phyloP scores from a whole-genome alignment of 352 stramenopile genomes.

The Phytophthora quininea region DNA sequence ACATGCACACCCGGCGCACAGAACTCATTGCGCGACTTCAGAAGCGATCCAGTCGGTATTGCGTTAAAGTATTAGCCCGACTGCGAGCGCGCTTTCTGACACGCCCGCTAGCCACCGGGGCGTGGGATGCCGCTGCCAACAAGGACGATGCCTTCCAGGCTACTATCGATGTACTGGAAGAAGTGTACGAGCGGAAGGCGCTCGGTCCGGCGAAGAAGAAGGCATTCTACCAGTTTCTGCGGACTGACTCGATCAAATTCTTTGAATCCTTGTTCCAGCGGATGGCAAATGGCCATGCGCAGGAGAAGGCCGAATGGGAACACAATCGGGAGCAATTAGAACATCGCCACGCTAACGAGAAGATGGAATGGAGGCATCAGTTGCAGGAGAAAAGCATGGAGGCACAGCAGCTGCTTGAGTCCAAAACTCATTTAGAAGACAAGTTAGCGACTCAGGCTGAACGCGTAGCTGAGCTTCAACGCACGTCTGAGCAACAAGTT shows the following conservation, averaged over 20 bases:
- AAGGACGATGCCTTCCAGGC: slow-evolving; percentile 34
- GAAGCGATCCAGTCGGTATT: slow-evolving; percentile 59
- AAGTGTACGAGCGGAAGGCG: slow-evolving; percentile 61
- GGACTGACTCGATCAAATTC: slow-evolving; percentile 54
- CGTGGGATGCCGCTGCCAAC: slow-evolving; percentile 41
- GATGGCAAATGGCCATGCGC: slow-evolving; percentile 33
- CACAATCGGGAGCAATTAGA: slow-evolving; percentile 38
- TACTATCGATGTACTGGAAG: slow-evolving; percentile 58
- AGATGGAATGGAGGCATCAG: slow-evolving; percentile 50
- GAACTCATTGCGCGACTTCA: slow-evolving; percentile 63
- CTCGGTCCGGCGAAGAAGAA: slow-evolving; percentile 74
- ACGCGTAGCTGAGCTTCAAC: slow-evolving; percentile 49
- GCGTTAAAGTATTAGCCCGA: slow-evolving; percentile 46
- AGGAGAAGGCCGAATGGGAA: slow-evolving; percentile 36
- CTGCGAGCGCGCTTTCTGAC: slow-evolving; percentile 47
- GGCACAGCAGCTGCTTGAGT: slow-evolving; percentile 46
- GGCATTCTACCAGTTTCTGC: slow-evolving; percentile 71
- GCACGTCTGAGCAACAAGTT: slow-evolving; percentile 45
- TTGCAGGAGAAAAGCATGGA: slow-evolving; percentile 57
- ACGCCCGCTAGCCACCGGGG: slow-evolving; percentile 44
- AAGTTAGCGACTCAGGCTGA: slow-evolving; percentile 48
- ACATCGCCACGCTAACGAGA: slow-evolving; percentile 41
- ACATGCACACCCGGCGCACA: slow-evolving; percentile 68
- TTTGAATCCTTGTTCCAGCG: slow-evolving; percentile 56
- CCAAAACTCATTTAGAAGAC: slow-evolving; percentile 60